Percentiles rank a stretch among this genome's conserved stretches.
These are phyloP conservation scores for Sungouiozyma intestinalis DNA, from an alignment of 805 yeast species.

Conservation along the genomic window DNA sequence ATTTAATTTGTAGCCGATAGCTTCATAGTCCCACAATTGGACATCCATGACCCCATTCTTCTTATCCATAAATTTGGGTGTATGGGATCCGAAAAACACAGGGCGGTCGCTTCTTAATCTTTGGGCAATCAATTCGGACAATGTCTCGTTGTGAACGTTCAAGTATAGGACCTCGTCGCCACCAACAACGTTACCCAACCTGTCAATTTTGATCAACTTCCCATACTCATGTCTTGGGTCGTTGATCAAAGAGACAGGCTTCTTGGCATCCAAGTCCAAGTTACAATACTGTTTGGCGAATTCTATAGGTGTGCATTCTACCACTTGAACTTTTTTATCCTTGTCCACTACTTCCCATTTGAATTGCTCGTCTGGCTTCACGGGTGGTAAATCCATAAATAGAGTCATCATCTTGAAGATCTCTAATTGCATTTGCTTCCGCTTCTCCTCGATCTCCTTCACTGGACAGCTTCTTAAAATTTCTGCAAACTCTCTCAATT, in stretches of 20 bases:
- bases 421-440: conserved; percentile 45
- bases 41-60: conserved; percentile 63
- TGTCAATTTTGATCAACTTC: conserved; percentile 56
- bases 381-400: conserved; percentile 70
- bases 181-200: conserved; percentile 62
- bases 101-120: conserved; percentile 66
- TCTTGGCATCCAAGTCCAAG: conserved; percentile 32
- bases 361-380: conserved; percentile 52
- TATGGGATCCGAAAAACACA: conserved; percentile 81
- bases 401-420: conserved; percentile 56
- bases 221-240: conserved; percentile 73
- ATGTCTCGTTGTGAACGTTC: conserved; percentile 48
- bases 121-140: conserved; percentile 53
- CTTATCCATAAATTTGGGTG: conserved; percentile 65
- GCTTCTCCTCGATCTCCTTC: conserved; percentile 32
- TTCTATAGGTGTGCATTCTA: conserved; percentile 52
- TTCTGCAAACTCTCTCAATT: conserved; percentile 72
- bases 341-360: conserved; percentile 70
- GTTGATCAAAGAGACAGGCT: conserved; percentile 57
- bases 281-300: conserved; percentile 49
- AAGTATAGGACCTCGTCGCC: conserved; percentile 65
- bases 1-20: conserved; percentile 43
- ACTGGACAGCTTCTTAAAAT: conserved; percentile 38
- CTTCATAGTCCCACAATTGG: conserved; percentile 55
- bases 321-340: conserved; percentile 41